Base-by-base conservation (phyloP, 768 basidiomycete genomes). In the Lentinula lateritia region DNA sequence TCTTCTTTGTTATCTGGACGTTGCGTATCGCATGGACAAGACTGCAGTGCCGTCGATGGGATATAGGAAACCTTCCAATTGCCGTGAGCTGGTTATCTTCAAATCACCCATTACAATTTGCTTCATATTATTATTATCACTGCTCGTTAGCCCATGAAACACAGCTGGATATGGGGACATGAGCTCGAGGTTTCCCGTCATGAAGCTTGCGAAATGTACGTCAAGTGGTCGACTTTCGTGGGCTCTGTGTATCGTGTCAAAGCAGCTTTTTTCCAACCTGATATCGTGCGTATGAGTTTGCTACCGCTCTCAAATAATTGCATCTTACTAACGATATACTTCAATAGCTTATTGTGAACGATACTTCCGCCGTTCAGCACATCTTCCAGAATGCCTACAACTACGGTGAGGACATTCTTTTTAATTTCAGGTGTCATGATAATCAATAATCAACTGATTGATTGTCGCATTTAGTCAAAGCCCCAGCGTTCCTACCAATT, bases 211-310 rank as follows among this genome's bases (percentile, higher is more conserved):
- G 70, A 71, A 54, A 72, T 72, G 68, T 74, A 74, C 66, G 67
- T 66, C 1, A 62, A 67, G 39, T 77, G 76, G 76, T 66, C 72
- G 36, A 61, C 64, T 15, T 58, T 63, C 9, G 70, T 72, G 55
- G 75, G 75, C 1, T 66, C 72, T 23, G 60, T 76, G 54, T 77
- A 72, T 70, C 70, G 66, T 52, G 71, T 76, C 66, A 75, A 75
- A 61, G 75, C 67, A 45, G 76, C 76, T 9, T 66, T 76, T 45
- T 73, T 73, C 58, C 75, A 76, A 60, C 65, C 68, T 9, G 75
- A 76, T 63, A 74, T 77, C 63, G 76, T 74, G 50, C 35, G 72
- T 69, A 8, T 23, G 55, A 35, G 3, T 36, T 42, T 28, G 6
- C 39, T 34, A n/a, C 12, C 13, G 12, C 54, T 36, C n/a, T 60